Percentiles rank a stretch among this genome's conserved stretches.
Evolutionary conservation across 768 basidiomycete genomes (phyloP).

Genomic region (Mycena rosella): DNA sequence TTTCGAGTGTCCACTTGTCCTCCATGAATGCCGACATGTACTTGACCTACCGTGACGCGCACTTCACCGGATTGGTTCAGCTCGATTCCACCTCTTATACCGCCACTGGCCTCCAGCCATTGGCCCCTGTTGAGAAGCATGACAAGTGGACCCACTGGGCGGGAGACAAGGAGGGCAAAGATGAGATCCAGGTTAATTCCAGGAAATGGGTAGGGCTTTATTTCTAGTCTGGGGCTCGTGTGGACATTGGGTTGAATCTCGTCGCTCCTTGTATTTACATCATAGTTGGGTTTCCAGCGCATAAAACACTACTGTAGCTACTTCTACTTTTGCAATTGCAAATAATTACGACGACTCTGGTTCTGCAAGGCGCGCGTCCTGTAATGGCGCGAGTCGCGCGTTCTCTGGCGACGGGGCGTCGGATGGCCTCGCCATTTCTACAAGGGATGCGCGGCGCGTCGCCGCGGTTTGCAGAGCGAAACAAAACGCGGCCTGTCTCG

Average conservation of each 20-base stretch:
- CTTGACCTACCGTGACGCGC: slow-evolving; percentile 65
- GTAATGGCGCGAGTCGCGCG: background rate
- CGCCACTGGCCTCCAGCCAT: slow-evolving; percentile 44
- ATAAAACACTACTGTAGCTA: slow-evolving; percentile 11
- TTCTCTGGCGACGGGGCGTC: background rate
- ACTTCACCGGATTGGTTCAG: slow-evolving; percentile 62
- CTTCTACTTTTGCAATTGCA: slow-evolving; percentile 6
- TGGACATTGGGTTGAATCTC: background rate
- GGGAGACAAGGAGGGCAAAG: slow-evolving; percentile 55
- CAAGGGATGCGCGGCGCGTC: slow-evolving; percentile 21
- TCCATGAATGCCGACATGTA: slow-evolving; percentile 66
- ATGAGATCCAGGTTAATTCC: slow-evolving; percentile 55
- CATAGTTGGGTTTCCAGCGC: slow-evolving; percentile 24
- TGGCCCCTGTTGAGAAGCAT: slow-evolving; percentile 19
- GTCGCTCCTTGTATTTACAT: slow-evolving; percentile 20
- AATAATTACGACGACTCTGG: slow-evolving; percentile 25
- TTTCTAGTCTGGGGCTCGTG: slow-evolving; percentile 45
- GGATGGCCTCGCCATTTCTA: slow-evolving; percentile 4
- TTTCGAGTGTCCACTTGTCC: slow-evolving; percentile 61
- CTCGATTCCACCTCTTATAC: slow-evolving; percentile 58
- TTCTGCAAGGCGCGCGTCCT: slow-evolving; percentile 29
- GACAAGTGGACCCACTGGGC: slow-evolving; percentile 57
- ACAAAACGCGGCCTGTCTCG: slow-evolving; percentile 27
- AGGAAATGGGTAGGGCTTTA: slow-evolving; percentile 64
- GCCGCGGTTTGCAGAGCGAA: slow-evolving; percentile 28